A percentile compares a stretch with the other conserved stretches of the same genome.
These are phyloP conservation scores for Dovyalis caffra DNA, from an alignment of 345 rosid genomes.

Conservation along the genomic window DNA sequence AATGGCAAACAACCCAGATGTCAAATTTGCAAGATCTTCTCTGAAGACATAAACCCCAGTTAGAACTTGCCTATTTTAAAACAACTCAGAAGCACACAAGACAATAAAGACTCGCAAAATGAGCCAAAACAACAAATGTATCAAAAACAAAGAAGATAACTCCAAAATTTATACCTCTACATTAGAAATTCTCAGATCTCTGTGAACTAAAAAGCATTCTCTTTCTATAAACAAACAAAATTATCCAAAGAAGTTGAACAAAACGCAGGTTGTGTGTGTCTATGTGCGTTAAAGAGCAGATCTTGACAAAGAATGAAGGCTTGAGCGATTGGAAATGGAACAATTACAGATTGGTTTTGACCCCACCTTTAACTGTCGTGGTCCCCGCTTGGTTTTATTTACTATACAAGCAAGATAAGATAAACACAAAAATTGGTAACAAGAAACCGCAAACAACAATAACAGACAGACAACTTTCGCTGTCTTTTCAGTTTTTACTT, in stretches of 20 bases:
- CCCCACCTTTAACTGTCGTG: not conserved
- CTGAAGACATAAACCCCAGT: not conserved
- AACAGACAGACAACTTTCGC: conserved; percentile 5
- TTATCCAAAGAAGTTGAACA: not conserved
- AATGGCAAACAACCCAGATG: conserved; percentile 11
- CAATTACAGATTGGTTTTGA: conserved; percentile 11
- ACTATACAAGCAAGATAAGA: not conserved
- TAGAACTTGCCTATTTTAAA: not conserved
- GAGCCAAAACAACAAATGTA: not conserved
- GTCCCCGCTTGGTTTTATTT: not conserved
- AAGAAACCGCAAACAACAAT: not conserved
- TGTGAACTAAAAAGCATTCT: conserved; percentile 4
- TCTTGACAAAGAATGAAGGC: conserved; percentile 8
- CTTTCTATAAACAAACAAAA: not conserved
- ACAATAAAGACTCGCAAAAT: not conserved
- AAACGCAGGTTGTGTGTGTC: not conserved
- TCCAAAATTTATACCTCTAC: conserved; percentile 13
- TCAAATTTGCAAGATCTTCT: conserved; percentile 21
- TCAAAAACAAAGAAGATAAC: not conserved
- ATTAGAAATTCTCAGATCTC: conserved; percentile 12
- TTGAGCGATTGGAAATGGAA: conserved; percentile 6
- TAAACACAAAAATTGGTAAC: not conserved
- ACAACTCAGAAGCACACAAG: conserved; percentile 1
- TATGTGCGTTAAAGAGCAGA: not conserved
- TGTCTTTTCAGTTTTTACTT: conserved; percentile 1